Conservation (phyloP, 768 basidiomycete species). For the Agrocybe praecox region DNA sequence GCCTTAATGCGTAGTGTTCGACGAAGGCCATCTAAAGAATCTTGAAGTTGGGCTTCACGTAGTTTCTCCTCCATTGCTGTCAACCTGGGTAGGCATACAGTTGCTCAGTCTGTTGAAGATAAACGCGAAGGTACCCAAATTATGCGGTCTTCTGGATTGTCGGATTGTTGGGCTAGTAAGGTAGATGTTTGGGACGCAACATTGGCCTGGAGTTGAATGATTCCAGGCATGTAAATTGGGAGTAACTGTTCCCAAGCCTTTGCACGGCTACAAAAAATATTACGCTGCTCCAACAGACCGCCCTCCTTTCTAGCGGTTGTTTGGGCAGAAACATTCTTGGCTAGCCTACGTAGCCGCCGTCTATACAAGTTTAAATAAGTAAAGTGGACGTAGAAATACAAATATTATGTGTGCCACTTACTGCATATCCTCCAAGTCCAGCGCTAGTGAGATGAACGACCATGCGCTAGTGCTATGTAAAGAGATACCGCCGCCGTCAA, state of each 20-base stretch:
- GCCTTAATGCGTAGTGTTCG: slow-evolving; percentile 7
- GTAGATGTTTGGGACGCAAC: neutral
- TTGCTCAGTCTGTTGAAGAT: neutral
- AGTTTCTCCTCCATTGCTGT: slow-evolving; percentile 9
- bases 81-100: neutral
- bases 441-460: slow-evolving; percentile 8
- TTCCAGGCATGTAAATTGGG: slow-evolving; percentile 13
- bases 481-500: neutral
- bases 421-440: slow-evolving; percentile 17
- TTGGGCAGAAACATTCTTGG: neutral
- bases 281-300: neutral
- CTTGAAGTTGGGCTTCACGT: slow-evolving; percentile 7
- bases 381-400: neutral
- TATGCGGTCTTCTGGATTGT: neutral
- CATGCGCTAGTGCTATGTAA: slow-evolving; percentile 1
- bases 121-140: slow-evolving; percentile 12
- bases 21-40: slow-evolving; percentile 4
- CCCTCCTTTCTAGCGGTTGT: slow-evolving; percentile 6
- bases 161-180: neutral
- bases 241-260: neutral
- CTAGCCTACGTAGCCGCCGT: slow-evolving; percentile 1
- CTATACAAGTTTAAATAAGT: slow-evolving; percentile 3
- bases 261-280: too few relatives aligned
- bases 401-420: neutral
- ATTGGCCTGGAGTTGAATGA: slow-evolving; percentile 4